Evolutionary conservation across 768 basidiomycete species (phyloP), one percentile per base, ranked within the genome.

Genomic region (Auriscalpium vulgare): DNA sequence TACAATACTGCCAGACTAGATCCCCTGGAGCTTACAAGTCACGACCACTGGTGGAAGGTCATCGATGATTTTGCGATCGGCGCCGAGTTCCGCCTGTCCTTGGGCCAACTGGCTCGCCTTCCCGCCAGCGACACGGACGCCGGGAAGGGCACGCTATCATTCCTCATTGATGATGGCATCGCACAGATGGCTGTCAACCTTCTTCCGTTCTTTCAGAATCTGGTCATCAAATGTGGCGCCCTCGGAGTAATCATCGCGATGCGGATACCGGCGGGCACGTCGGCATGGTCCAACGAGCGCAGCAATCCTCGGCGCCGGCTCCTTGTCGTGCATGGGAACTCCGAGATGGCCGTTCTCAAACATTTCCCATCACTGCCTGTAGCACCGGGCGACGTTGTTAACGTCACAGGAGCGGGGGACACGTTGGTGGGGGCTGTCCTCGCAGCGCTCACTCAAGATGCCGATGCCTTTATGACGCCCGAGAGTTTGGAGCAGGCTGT

Each of bases 401-500:
- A 86, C 61, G 90, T 91, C 9, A 97, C 95, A 0, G 95, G 95
- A 1, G 94, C 91, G 1, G 95, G 95, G 0, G 95, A 97, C 70
- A 86, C 90, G 3, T 79, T 97, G 23, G 93, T 90, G 1, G 95
- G 94, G 7, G 82, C 87, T 1, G 65, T 97, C 35, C 69, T 95
- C n/a, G 87, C 91, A 6, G 73, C 74, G 9, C 69, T 93, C 11
- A 68, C 74, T 7, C 62, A 74, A 19, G 62, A 70, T 29, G 77
- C 75, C 10, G 62, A 67, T 21, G 66, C 72, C 5, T 80, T 88
- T 56, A 68, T 72, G n/a, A 69, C 74, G 54, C 81, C 78, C 11
- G 56, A 57, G 4, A 62, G 70, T 2, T 62, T 91, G 55, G 73
- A 74, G 1, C 61, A 65, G 16, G 67, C 76, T 4, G 72, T 92